Conservation (phyloP, 2,329 filamentous ascomycete species). For the Fusarium sp. region DNA sequence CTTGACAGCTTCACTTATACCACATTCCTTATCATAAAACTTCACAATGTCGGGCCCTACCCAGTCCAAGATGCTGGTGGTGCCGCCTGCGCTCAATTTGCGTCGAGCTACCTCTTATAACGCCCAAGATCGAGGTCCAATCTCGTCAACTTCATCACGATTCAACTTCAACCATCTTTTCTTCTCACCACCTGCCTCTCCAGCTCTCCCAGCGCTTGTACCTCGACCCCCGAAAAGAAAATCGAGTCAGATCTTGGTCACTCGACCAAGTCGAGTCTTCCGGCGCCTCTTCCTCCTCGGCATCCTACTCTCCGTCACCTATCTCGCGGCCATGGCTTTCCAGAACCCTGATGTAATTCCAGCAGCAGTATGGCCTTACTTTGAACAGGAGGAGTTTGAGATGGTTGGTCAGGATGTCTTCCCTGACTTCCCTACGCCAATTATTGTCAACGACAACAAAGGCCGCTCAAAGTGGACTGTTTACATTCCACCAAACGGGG, state of each 20-base stretch:
- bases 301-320: slow-evolving; percentile 64
- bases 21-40: slow-evolving; percentile 2
- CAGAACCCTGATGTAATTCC: slow-evolving; percentile 47
- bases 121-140: slow-evolving; percentile 63
- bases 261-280: slow-evolving; percentile 69
- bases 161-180: slow-evolving; percentile 76
- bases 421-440: slow-evolving; percentile 78
- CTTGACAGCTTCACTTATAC: slow-evolving; percentile 14
- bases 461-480: slow-evolving; percentile 82
- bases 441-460: slow-evolving; percentile 74
- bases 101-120: slow-evolving; percentile 70
- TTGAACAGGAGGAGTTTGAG: slow-evolving; percentile 68
- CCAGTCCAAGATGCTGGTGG: slow-evolving; percentile 64
- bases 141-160: slow-evolving; percentile 71
- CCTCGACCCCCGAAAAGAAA: slow-evolving; percentile 72
- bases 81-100: slow-evolving; percentile 69
- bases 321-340: slow-evolving; percentile 55
- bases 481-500: slow-evolving; percentile 75
- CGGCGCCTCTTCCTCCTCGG: slow-evolving; percentile 67
- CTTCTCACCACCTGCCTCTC: slow-evolving; percentile 76
- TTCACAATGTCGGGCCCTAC: slow-evolving; percentile 57
- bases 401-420: slow-evolving; percentile 74
- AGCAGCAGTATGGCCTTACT: slow-evolving; percentile 56
- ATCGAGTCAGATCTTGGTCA: slow-evolving; percentile 58
- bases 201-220: slow-evolving; percentile 75